Conservation (phyloP, 352 stramenopile genomes). For the Phytophthora quininea region DNA sequence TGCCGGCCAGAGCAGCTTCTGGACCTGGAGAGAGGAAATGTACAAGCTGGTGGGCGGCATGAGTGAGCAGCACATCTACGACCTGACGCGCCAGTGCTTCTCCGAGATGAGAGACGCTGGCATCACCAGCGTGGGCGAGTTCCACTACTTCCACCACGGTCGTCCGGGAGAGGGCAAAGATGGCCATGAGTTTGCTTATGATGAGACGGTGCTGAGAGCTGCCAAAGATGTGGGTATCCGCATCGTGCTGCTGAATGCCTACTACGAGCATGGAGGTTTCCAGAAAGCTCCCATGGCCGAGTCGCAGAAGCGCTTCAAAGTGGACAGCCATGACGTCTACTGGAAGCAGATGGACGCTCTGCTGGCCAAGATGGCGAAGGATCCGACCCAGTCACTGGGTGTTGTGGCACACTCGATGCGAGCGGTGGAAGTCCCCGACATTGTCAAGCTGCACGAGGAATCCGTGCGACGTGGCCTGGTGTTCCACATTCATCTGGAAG, state of each 20-base stretch:
- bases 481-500: conserved; percentile 75
- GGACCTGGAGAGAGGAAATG: conserved; percentile 86
- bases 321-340: conserved; percentile 65
- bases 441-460: conserved; percentile 71
- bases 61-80: conserved; percentile 68
- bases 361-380: conserved; percentile 27
- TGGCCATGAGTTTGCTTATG: conserved; percentile 63
- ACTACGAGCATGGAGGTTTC: conserved; percentile 78
- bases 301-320: conserved; percentile 76
- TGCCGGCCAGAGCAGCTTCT: conserved; percentile 62
- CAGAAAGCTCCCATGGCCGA: conserved; percentile 60
- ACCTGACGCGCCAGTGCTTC: conserved; percentile 77
- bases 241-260: conserved; percentile 78
- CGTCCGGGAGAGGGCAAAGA: conserved; percentile 37
- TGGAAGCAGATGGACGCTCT: conserved; percentile 75
- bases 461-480: conserved; percentile 64
- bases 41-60: conserved; percentile 78
- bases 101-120: conserved; percentile 77
- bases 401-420: conserved; percentile 83
- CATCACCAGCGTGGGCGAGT: conserved; percentile 81
- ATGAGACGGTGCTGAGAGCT: conserved; percentile 69
- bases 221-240: conserved; percentile 71
- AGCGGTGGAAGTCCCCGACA: conserved; percentile 61
- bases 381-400: conserved; percentile 59
- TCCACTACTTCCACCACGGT: conserved; percentile 84